These are phyloP conservation scores for Baudoinia panamericana DNA, from an alignment of 495 filamentous ascomycete genomes.

Conservation along the genomic window DNA sequence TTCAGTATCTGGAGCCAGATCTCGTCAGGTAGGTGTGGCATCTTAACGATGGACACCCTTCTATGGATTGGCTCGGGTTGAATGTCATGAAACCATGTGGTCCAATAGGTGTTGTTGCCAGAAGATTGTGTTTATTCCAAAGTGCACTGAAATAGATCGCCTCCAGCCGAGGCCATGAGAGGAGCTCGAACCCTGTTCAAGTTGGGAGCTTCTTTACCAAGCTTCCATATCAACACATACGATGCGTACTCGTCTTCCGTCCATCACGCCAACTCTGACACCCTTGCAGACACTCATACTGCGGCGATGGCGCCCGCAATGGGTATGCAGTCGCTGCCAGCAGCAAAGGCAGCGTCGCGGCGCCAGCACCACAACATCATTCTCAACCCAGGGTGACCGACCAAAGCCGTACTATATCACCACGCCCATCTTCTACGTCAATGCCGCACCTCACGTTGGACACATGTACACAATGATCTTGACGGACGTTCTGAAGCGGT, in stretches of 20 bases:
- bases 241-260: too few relatives aligned
- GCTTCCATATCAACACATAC: too few relatives aligned
- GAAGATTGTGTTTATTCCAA: too few relatives aligned
- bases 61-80: too few relatives aligned
- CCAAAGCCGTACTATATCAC: conserved; percentile 89
- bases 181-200: too few relatives aligned
- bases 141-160: too few relatives aligned
- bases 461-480: conserved; percentile 90
- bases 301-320: conserved; percentile 21
- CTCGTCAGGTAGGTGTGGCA: conserved; percentile 6
- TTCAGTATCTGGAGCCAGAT: conserved; percentile 6
- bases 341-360: conserved; percentile 2
- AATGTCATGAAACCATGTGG: too few relatives aligned
- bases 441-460: conserved; percentile 87
- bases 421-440: conserved; percentile 97
- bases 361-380: conserved; percentile 1
- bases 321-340: conserved; percentile 15
- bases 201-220: too few relatives aligned
- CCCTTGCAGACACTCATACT: conserved; percentile 17
- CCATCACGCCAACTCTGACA: not conserved
- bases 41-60: too few relatives aligned
- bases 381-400: not conserved
- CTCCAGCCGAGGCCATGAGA: too few relatives aligned
- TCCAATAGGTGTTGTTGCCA: too few relatives aligned
- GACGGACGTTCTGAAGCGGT: conserved; percentile 82